phyloP scores from a whole-genome alignment of 768 basidiomycete species.

The Leucosporidium creatinivorum region DNA sequence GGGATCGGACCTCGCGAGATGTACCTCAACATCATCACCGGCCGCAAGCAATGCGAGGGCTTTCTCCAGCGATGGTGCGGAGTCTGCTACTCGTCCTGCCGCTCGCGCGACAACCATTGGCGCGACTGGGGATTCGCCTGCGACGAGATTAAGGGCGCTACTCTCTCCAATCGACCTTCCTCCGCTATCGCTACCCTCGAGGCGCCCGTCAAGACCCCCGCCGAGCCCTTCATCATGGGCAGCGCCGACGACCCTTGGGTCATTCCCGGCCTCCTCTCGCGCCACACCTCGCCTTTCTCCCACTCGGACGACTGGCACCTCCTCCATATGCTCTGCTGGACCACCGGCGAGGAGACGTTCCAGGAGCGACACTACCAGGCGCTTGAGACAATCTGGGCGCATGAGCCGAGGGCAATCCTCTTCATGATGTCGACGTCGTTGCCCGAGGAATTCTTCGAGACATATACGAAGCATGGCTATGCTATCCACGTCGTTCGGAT shows the following conservation, averaged over 20 bases:
- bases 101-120: conserved; percentile 19
- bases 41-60: conserved; percentile 20
- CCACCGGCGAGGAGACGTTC: conserved; percentile 15
- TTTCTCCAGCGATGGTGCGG: conserved; percentile 26
- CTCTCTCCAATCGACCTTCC: conserved; percentile 1
- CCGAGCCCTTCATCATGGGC: conserved; percentile 11
- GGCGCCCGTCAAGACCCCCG: conserved; percentile 6
- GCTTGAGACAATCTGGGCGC: conserved; percentile 29
- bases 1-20: conserved; percentile 26
- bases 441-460: conserved; percentile 19
- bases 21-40: conserved; percentile 27
- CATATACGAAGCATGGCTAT: conserved; percentile 19
- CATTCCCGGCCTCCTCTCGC: conserved; percentile 27
- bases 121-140: conserved; percentile 14
- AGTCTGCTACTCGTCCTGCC: conserved; percentile 31
- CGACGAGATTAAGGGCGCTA: conserved; percentile 30
- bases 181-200: neutral
- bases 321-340: conserved; percentile 25
- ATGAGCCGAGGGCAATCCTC: conserved; percentile 26
- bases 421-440: conserved; percentile 27
- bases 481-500: conserved; percentile 24
- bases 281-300: conserved; percentile 11
- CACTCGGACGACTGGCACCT: conserved; percentile 27
- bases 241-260: conserved; percentile 29
- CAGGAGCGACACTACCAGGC: conserved; percentile 23